Base-by-base conservation (phyloP, 2,329 filamentous ascomycete genomes). In the Davidsoniella australis region DNA sequence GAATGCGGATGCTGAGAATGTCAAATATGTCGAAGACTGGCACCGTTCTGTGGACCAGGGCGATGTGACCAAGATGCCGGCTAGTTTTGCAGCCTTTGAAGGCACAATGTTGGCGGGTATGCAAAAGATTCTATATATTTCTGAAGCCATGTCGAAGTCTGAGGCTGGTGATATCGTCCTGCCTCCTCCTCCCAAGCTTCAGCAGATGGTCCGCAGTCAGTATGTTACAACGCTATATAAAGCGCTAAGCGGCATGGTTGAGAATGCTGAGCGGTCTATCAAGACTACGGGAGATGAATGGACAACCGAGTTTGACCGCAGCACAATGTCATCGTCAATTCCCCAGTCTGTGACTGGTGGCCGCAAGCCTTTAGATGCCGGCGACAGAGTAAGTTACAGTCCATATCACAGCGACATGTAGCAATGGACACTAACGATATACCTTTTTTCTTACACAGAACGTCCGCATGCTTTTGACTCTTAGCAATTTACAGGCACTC, bases 221-320 rank as follows among this genome's bases (percentile, higher is more conserved):
- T 98, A 98, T 59, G 87, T 94, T 14, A 87, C 82, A 5, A 94
- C 88, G 51, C 68, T 98, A 41, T 96, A 96, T 65, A 94, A 94
- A 62, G 86, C 86, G 5, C 67, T 98, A 37, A 93, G 85, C 58
- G 91, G 89, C 18, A 89, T 98, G 78, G 87, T 98, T 1, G 91
- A 96, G 64, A 96, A 94, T 63, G 89, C 91, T 2, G 87, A 96
- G 64, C 78, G 78, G 51, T 74, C 80, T 2, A 63, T 78, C 12
- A 76, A 79, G 56, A 78, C 76, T 56, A 67, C 75, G 1, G 78
- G 81, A 42, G 73, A 78, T 52, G 73, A 77, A 50, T 78, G 75
- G 75, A 72, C 68, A 0, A 67, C 68, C 2, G 68, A 72, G 14
- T 57, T 61, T 16, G 70, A 73, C 29, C 43, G 43, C 18, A 49